Evolutionary conservation across 495 filamentous ascomycete genomes (phyloP).

Genomic region (Talaromyces wortmannii): DNA sequence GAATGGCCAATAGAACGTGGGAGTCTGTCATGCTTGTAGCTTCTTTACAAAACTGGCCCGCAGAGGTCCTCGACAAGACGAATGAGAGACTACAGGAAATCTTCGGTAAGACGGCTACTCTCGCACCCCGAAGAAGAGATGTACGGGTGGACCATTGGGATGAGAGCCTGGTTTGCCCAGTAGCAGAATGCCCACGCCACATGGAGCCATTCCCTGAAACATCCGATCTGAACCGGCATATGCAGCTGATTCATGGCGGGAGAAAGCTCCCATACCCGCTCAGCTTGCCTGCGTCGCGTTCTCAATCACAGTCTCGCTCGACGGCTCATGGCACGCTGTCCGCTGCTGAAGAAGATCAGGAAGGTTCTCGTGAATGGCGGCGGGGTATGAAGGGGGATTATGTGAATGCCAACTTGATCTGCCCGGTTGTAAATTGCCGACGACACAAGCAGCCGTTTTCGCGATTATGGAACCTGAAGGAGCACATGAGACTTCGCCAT

Average conservation of each 20-base stretch:
- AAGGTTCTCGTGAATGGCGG: no score
- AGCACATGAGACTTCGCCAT: slow-evolving; percentile 18
- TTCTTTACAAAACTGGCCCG: neutral
- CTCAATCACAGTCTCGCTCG: neutral
- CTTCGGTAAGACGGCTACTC: neutral
- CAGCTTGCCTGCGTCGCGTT: neutral
- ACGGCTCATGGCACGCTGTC: no score
- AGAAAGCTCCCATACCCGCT: slow-evolving; percentile 8
- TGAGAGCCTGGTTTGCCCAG: neutral
- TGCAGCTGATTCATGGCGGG: slow-evolving; percentile 26
- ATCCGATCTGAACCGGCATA: slow-evolving; percentile 13
- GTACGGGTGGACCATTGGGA: neutral
- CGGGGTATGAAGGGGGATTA: slow-evolving; percentile 9
- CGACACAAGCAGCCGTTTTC: slow-evolving; percentile 28
- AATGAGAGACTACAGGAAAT: neutral
- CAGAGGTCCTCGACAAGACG: neutral
- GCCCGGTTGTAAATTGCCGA: slow-evolving; percentile 20
- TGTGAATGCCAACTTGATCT: slow-evolving; percentile 23
- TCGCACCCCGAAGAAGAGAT: neutral
- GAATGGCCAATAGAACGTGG: neutral
- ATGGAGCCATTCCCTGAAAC: neutral
- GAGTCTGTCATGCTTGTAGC: neutral
- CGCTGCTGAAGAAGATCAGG: no score
- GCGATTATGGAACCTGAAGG: slow-evolving; percentile 32
- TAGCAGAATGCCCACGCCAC: neutral